Evolutionary conservation across 257 asterid species (phyloP).

Genomic region (Rhazya stricta): DNA sequence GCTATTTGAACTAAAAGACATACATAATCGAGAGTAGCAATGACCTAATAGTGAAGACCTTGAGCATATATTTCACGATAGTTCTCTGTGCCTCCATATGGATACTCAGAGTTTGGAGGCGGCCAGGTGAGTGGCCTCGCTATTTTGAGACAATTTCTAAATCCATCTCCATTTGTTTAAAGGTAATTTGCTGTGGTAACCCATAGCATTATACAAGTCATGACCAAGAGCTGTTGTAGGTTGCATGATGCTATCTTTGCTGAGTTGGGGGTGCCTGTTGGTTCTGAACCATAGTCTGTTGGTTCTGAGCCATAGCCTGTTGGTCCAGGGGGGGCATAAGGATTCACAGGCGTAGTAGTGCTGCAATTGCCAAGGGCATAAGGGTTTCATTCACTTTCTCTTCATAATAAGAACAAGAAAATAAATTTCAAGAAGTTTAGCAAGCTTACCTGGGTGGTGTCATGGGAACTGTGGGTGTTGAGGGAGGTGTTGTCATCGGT

Average conservation of each 20-base stretch:
- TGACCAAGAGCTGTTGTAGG: conserved; percentile 28
- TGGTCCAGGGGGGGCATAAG: conserved; percentile 55
- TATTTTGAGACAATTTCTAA: conserved; percentile 31
- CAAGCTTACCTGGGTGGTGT: conserved; percentile 70
- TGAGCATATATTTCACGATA: conserved; percentile 26
- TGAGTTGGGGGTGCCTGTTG: conserved; percentile 70
- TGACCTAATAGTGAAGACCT: conserved; percentile 39
- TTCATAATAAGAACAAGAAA: neutral
- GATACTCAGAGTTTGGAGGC: conserved; percentile 34
- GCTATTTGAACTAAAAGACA: conserved; percentile 49
- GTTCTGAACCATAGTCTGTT: conserved; percentile 49
- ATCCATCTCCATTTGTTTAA: conserved; percentile 35
- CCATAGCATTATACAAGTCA: conserved; percentile 37
- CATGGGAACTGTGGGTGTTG: conserved; percentile 23
- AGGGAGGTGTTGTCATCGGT: conserved; percentile 24
- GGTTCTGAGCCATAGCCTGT: conserved; percentile 51
- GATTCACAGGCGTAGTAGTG: conserved; percentile 53
- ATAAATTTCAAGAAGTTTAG: neutral
- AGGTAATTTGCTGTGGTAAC: conserved; percentile 35
- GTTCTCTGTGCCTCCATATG: conserved; percentile 41
- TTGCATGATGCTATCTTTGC: conserved; percentile 39
- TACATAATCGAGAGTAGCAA: conserved; percentile 24
- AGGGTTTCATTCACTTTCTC: conserved; percentile 9
- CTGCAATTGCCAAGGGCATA: conserved; percentile 45
- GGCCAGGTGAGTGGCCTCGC: conserved; percentile 35